Base-by-base conservation (phyloP, 2,329 filamentous ascomycete species). In the Penicillium palitans region DNA sequence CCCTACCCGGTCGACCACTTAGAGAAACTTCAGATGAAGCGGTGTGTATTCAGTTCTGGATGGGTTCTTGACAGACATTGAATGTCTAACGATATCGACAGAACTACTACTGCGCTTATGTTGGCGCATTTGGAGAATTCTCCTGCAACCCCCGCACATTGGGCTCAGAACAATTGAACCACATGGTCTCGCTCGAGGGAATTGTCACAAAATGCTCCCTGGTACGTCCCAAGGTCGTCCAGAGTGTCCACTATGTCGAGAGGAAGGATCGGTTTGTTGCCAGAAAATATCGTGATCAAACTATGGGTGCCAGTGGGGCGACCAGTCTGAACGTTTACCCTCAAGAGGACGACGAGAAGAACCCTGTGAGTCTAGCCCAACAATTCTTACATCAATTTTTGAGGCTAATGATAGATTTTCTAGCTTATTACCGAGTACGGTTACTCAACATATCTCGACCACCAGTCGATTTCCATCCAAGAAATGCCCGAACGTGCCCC, bases 401-500 rank as follows among this genome's bases (percentile, higher is more conserved):
- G 31, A 24, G 19, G 46, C 49, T 59, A 12, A 57, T 39, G 24
- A 40, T 19, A 15, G 0, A 27, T 31, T 47, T 27, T 52, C 17
- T 62, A 84, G 78, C 83, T 99, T 21, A 85, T 91, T 58, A 99
- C 95, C 4, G 95, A 99, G 73, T 99, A 98, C 74, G 95, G 95
- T 25, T 93, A 96, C 78, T 96, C 89, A 74, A 95, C 90, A 51
- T 99, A 97, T 78, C 85, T 93, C 71, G 95, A 99, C 74, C 95
- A 99, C 73, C 95, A 99, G 76, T 96, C 91, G 17, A 91, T 99
- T 60, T 97, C 93, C 0, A 97, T 99, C 65, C 95, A 99, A 78
- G 95, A 99, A 80, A 99, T 99, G 95, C 95, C 95, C 0, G 95
- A 99, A 76, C 84, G 93, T 67, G 95, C 95, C 2, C 95, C 95